phyloP scores from a whole-genome alignment of 1,284 basidiomycete genomes.

The Apiotrichum porosum region DNA sequence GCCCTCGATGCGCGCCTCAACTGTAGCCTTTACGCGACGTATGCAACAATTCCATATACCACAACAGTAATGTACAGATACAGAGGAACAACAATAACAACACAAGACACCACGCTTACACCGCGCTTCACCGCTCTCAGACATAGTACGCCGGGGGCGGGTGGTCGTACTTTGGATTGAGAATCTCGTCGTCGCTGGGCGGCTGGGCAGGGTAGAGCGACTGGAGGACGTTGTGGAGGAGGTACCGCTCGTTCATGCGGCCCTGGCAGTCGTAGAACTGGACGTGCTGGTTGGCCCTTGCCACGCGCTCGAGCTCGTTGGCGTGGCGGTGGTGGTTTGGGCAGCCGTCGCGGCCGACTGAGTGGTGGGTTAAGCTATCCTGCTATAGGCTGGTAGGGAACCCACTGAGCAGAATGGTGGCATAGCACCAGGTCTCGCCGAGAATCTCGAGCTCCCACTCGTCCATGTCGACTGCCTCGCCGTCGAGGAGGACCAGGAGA shows the following conservation, averaged over 20 bases:
- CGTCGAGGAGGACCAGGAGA: constrained; percentile 4
- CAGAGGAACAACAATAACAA: too few species aligned
- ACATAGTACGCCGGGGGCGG: not conserved
- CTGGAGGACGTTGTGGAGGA: not conserved
- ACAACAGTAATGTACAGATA: too few species aligned
- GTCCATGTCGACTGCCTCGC: not conserved
- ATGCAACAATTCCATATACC: too few species aligned
- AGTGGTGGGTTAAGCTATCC: not conserved
- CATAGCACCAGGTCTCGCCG: constrained; percentile 1
- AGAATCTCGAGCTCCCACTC: constrained; percentile 5
- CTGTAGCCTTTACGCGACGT: too few species aligned
- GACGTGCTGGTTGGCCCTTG: constrained; percentile 1
- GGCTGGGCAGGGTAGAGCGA: not conserved
- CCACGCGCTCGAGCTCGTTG: constrained; percentile 4
- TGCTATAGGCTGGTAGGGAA: not conserved
- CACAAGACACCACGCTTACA: too few species aligned
- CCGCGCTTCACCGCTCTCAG: too few species aligned
- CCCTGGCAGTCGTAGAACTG: constrained; percentile 2
- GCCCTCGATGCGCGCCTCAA: too few species aligned
- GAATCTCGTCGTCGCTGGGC: not conserved
- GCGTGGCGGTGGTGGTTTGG: constrained; percentile 6
- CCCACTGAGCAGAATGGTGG: constrained; percentile 1
- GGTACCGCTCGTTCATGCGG: not conserved
- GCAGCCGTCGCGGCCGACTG: constrained; percentile 4
- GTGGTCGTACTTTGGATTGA: not conserved